phyloP scores from a whole-genome alignment of 306 rosid genomes.

The Albizia julibrissin region DNA sequence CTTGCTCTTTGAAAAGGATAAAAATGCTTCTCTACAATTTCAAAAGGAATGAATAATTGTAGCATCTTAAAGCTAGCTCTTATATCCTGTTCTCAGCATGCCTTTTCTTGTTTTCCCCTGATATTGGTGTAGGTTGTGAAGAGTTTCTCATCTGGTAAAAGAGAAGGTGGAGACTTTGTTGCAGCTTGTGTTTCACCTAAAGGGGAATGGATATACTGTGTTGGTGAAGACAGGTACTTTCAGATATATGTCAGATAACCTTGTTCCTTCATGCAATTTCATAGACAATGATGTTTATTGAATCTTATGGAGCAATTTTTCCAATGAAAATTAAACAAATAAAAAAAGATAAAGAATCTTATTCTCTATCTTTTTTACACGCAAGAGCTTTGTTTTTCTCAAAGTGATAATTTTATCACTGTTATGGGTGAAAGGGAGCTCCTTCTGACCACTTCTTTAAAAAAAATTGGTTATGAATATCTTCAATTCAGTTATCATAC shows the following conservation, averaged over 20 bases:
- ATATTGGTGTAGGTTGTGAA: conserved; percentile 74
- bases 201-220: conserved; percentile 99
- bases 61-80: background rate
- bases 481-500: background rate
- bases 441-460: background rate
- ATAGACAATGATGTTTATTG: conserved; percentile 8
- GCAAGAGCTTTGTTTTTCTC: background rate
- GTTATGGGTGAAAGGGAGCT: background rate
- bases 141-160: conserved; percentile 98
- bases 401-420: background rate
- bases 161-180: conserved; percentile 97
- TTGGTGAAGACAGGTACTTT: conserved; percentile 95
- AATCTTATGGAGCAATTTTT: background rate
- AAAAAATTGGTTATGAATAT: background rate
- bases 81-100: background rate
- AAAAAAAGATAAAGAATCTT: background rate
- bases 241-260: background rate
- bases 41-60: background rate
- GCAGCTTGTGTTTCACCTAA: conserved; percentile 95
- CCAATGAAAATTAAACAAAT: background rate
- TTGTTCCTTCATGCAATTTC: conserved; percentile 13
- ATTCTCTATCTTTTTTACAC: conserved; percentile 13
- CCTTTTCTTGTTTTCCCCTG: background rate
- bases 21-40: background rate
- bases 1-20: background rate